Percentiles rank a stretch among this genome's conserved stretches.
Conservation (phyloP, 2,329 filamentous ascomycete species). For the Bipolaris sorokiniana region DNA sequence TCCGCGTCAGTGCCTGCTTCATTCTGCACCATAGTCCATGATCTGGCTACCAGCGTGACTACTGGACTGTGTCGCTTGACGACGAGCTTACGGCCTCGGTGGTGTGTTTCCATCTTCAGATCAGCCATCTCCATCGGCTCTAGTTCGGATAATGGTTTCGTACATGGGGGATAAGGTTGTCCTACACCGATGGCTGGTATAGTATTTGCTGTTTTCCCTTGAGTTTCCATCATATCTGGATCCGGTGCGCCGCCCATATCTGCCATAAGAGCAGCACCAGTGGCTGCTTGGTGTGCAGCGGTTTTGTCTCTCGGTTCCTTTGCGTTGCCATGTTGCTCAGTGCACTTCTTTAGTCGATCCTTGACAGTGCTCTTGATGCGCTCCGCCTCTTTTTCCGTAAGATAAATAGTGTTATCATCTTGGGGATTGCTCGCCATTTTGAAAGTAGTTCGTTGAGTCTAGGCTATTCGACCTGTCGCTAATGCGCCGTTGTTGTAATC, state of each 20-base stretch:
- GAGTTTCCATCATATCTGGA: conserved; percentile 25
- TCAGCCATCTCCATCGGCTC: conserved; percentile 42
- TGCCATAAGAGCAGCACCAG: conserved; percentile 39
- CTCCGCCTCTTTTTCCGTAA: conserved; percentile 37
- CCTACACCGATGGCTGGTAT: conserved; percentile 33
- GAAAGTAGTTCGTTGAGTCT: neutral
- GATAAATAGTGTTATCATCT: conserved; percentile 32
- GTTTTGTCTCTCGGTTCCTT: conserved; percentile 31
- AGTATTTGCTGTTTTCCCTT: conserved; percentile 23
- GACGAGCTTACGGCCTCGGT: conserved; percentile 47
- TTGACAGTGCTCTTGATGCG: conserved; percentile 35
- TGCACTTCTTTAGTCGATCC: conserved; percentile 24
- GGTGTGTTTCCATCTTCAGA: conserved; percentile 50
- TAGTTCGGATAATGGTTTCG: conserved; percentile 19
- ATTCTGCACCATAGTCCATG: conserved; percentile 41
- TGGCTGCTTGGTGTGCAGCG: conserved; percentile 33
- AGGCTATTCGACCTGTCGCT: neutral
- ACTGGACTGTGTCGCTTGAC: conserved; percentile 43
- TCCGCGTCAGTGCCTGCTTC: conserved; percentile 49
- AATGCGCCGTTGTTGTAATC: neutral
- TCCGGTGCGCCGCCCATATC: conserved; percentile 39
- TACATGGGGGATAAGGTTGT: conserved; percentile 35
- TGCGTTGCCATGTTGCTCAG: conserved; percentile 22
- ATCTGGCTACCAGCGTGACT: conserved; percentile 38
- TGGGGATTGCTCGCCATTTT: conserved; percentile 16